Percentiles rank a stretch among this genome's conserved stretches.
Evolutionary conservation across 371 early-diverging fungal species (phyloP).

Genomic region (Apophysomyces trapeziformis): DNA sequence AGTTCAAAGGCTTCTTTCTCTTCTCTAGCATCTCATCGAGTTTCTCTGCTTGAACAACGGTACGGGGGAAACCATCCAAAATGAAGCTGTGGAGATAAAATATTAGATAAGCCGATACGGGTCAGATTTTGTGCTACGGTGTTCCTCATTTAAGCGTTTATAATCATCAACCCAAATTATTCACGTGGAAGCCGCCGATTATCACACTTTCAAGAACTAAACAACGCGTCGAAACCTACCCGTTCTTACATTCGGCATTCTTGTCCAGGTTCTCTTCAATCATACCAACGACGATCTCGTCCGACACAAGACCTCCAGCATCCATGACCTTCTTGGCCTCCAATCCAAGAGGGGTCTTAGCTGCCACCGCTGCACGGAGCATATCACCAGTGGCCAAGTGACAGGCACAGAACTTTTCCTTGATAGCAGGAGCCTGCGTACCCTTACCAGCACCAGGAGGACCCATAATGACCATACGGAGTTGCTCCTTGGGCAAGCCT

Average conservation of each 20-base stretch:
- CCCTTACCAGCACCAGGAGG: constrained; percentile 99
- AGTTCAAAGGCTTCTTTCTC: constrained; percentile 83
- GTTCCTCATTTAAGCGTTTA: constrained; percentile 1
- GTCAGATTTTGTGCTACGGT: background rate
- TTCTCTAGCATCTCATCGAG: constrained; percentile 93
- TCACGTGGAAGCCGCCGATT: constrained; percentile 10
- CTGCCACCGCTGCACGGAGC: constrained; percentile 95
- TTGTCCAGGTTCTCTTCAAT: constrained; percentile 93
- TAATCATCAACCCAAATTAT: constrained; percentile 5
- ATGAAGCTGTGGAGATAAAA: constrained; percentile 76
- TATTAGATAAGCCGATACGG: constrained; percentile 12
- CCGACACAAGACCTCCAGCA: constrained; percentile 96
- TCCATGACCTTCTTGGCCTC: constrained; percentile 98
- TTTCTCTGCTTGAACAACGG: constrained; percentile 97
- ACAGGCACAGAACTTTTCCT: constrained; percentile 93
- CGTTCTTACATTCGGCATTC: constrained; percentile 92
- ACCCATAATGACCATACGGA: constrained; percentile 97
- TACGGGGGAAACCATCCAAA: constrained; percentile 99
- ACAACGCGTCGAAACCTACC: constrained; percentile 49
- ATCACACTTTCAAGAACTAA: background rate
- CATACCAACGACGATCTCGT: constrained; percentile 98
- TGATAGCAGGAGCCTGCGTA: constrained; percentile 95
- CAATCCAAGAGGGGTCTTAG: constrained; percentile 91
- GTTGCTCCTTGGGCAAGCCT: constrained; percentile 47
- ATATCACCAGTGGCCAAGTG: constrained; percentile 99